Conservation (phyloP, 331 rosid genomes). For the Phaseolus coccineus region DNA sequence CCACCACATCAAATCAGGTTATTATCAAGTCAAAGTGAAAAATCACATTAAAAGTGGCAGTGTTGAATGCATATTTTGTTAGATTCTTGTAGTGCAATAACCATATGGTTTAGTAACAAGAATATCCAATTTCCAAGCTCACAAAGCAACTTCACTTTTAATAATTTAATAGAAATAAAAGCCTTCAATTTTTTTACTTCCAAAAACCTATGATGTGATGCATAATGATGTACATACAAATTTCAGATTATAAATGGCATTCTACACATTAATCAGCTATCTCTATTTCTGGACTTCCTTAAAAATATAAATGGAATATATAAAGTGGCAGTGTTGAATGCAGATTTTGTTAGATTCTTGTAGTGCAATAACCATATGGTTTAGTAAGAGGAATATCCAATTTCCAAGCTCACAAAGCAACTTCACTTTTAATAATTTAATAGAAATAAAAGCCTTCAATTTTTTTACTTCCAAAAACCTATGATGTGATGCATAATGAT, state of each 20-base stretch:
- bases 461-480: not conserved
- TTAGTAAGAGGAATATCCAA: constrained; percentile 19
- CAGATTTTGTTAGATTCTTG: constrained; percentile 15
- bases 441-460: not conserved
- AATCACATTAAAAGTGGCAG: not conserved
- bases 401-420: constrained; percentile 26
- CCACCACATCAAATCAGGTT: not conserved
- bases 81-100: constrained; percentile 9
- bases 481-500: not conserved
- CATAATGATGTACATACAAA: constrained; percentile 18
- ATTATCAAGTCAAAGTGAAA: not conserved
- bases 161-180: constrained; percentile 1
- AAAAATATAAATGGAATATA: not conserved
- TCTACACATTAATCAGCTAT: not conserved
- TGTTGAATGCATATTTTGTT: constrained; percentile 10
- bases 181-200: not conserved
- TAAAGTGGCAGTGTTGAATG: not conserved
- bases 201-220: constrained; percentile 3
- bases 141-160: constrained; percentile 17
- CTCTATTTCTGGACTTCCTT: constrained; percentile 17
- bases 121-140: constrained; percentile 16
- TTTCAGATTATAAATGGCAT: constrained; percentile 29
- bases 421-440: constrained; percentile 7
- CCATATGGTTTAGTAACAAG: constrained; percentile 27
- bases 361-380: constrained; percentile 17